A percentile compares a stretch with the other conserved stretches of the same genome.
phyloP scores from a whole-genome alignment of 345 rosid species.

The Rhodamnia rubescens region DNA sequence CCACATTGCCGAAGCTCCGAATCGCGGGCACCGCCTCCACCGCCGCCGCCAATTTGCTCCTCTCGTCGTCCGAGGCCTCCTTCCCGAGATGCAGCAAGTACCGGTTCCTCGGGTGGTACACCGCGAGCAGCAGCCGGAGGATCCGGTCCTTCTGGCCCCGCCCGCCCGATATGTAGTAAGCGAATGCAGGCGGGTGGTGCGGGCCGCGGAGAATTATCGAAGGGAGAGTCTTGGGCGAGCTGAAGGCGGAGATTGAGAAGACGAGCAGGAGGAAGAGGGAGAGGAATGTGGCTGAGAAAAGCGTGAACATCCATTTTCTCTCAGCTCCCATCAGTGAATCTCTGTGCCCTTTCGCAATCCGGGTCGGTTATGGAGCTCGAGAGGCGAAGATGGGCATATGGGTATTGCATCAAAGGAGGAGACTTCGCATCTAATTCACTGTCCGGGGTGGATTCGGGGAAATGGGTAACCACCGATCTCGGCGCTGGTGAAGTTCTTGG shows the following conservation, averaged over 20 bases:
- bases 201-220: conserved; percentile 60
- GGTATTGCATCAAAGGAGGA: conserved; percentile 1
- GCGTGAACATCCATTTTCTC: conserved; percentile 80
- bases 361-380: background rate
- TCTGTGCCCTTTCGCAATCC: background rate
- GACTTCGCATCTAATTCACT: background rate
- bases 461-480: background rate
- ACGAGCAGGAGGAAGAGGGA: conserved; percentile 60
- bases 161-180: conserved; percentile 80
- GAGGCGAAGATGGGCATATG: conserved; percentile 26
- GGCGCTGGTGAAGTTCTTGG: background rate
- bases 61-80: conserved; percentile 74
- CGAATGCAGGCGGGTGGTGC: conserved; percentile 85
- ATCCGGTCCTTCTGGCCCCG: conserved; percentile 66
- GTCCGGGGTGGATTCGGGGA: background rate
- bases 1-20: conserved; percentile 76
- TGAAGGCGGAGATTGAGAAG: conserved; percentile 68
- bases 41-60: conserved; percentile 37
- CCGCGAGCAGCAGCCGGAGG: conserved; percentile 69
- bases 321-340: conserved; percentile 74
- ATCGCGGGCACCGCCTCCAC: conserved; percentile 68
- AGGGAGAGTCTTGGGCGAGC: conserved; percentile 60
- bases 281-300: conserved; percentile 65
- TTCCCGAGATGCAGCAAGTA: conserved; percentile 74
- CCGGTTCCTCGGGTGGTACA: conserved; percentile 93